A percentile compares a stretch with the other conserved stretches of the same genome.
These are phyloP conservation scores for Emmonsia crescens DNA, from an alignment of 2,329 filamentous ascomycete species.

Conservation along the genomic window DNA sequence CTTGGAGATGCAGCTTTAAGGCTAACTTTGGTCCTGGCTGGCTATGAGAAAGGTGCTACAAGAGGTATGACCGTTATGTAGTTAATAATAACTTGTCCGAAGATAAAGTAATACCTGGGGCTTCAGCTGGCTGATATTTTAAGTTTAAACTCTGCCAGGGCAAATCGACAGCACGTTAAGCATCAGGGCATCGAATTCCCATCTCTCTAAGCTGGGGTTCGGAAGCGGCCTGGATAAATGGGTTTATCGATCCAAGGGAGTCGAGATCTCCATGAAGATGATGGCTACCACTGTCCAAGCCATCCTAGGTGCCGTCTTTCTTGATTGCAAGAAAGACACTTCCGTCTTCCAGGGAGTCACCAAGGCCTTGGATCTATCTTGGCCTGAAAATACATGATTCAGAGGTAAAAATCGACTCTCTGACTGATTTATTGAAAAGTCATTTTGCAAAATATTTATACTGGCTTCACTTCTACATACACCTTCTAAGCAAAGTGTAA, in stretches of 20 bases:
- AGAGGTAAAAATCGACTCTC: background rate
- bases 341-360: conserved; percentile 8
- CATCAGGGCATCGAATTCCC: background rate
- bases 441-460: background rate
- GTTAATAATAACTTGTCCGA: background rate
- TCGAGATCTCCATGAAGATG: conserved; percentile 10
- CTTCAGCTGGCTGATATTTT: background rate
- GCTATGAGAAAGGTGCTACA: background rate
- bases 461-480: background rate
- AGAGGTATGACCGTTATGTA: conserved; percentile 2
- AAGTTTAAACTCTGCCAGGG: background rate
- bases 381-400: conserved; percentile 4
- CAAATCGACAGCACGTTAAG: background rate
- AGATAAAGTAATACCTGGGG: background rate
- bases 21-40: conserved; percentile 1
- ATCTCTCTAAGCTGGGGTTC: background rate
- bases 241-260: conserved; percentile 7
- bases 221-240: conserved; percentile 3
- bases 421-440: background rate
- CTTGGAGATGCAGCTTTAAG: conserved; percentile 7
- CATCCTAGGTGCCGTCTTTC: conserved; percentile 24
- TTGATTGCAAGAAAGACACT: conserved; percentile 17
- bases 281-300: conserved; percentile 25
- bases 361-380: conserved; percentile 7
- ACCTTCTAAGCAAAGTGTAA: background rate